Evolutionary conservation across 2,329 filamentous ascomycete genomes (phyloP).

Genomic region (Colletotrichum destructivum): DNA sequence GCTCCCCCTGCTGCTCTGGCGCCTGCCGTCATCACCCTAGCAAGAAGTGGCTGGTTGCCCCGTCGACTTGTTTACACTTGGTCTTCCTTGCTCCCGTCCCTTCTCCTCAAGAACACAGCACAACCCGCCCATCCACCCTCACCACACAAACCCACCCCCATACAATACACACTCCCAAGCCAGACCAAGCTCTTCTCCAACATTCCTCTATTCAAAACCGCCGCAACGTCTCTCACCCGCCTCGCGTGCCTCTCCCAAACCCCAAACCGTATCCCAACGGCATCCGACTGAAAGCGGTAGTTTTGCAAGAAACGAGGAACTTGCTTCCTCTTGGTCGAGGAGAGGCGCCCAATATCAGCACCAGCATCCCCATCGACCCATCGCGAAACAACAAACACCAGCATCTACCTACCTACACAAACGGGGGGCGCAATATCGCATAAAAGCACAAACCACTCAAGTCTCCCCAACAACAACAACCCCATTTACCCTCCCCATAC

Average conservation of each 20-base stretch:
- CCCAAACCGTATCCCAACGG: constrained; percentile 33
- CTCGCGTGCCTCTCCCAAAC: constrained; percentile 21
- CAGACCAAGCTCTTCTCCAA: constrained; percentile 35
- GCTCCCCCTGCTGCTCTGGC: constrained; percentile 21
- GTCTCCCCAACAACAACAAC: constrained; percentile 31
- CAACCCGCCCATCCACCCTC: constrained; percentile 43
- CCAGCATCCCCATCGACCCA: neutral
- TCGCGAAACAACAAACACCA: constrained; percentile 9
- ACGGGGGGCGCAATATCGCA: constrained; percentile 34
- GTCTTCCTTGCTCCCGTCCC: constrained; percentile 39
- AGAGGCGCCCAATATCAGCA: constrained; percentile 12
- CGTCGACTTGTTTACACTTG: constrained; percentile 47
- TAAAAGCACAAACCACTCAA: constrained; percentile 34
- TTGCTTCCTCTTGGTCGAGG: neutral
- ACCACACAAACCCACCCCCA: constrained; percentile 40
- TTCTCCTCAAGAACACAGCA: constrained; percentile 43
- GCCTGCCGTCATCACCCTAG: constrained; percentile 43
- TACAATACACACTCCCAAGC: constrained; percentile 36
- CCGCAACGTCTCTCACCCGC: constrained; percentile 33
- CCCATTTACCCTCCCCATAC: constrained; percentile 12
- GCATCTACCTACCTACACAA: constrained; percentile 32
- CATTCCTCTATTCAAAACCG: constrained; percentile 37
- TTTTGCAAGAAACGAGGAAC: neutral
- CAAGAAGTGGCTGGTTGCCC: constrained; percentile 45
- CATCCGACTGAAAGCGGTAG: constrained; percentile 31